Evolutionary conservation across 306 rosid genomes (phyloP).

Genomic region (Medicago lupulina): DNA sequence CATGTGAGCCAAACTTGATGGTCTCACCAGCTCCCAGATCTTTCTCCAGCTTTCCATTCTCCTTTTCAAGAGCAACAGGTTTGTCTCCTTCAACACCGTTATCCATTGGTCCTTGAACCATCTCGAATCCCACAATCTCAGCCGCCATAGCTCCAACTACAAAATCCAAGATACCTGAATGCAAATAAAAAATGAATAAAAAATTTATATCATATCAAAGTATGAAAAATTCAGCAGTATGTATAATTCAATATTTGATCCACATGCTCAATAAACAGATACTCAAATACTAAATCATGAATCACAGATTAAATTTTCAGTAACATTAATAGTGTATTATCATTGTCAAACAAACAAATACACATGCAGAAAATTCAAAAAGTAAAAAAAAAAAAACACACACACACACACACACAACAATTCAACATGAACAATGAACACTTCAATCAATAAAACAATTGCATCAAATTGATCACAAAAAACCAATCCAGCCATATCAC

Average conservation of each 20-base stretch:
- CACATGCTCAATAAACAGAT: not conserved
- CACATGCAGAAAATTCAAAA: not conserved
- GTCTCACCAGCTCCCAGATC: conserved; percentile 54
- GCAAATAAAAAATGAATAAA: not conserved
- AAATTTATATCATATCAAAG: conserved; percentile 19
- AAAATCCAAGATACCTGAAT: conserved; percentile 52
- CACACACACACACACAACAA: not conserved
- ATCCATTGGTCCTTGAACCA: conserved; percentile 74
- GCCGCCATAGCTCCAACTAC: conserved; percentile 65
- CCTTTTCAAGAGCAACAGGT: conserved; percentile 52
- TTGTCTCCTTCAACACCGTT: conserved; percentile 54
- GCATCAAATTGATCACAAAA: conserved; percentile 33
- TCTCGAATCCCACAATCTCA: conserved; percentile 88
- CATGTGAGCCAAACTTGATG: conserved; percentile 87
- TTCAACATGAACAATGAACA: conserved; percentile 13
- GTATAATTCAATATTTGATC: conserved; percentile 37
- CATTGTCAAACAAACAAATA: not conserved
- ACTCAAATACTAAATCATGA: conserved; percentile 23
- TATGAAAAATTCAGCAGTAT: conserved; percentile 17
- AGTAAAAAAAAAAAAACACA: not conserved
- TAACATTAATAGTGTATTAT: not conserved
- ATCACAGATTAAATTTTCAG: not conserved
- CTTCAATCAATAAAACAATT: conserved; percentile 22
- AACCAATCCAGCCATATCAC: conserved; percentile 6
- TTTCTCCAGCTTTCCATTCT: conserved; percentile 68